phyloP scores from a whole-genome alignment of 495 filamentous ascomycete species.

The Penicillium silybi region DNA sequence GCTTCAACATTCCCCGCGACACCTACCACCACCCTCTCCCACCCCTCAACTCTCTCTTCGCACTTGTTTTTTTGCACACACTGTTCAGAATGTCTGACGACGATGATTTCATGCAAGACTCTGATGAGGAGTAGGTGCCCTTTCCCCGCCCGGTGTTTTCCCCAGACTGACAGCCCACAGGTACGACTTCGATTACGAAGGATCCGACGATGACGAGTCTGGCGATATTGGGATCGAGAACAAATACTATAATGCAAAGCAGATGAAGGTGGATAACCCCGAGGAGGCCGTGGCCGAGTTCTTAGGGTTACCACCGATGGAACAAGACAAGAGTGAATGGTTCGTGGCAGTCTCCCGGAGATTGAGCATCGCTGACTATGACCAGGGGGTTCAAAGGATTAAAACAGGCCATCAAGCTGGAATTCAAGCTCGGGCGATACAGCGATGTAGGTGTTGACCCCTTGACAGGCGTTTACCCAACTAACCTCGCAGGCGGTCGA shows the following conservation, averaged over 20 bases:
- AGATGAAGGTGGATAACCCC: conserved; percentile 82
- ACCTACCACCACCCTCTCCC: neutral
- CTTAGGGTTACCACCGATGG: conserved; percentile 74
- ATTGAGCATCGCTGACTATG: conserved; percentile 15
- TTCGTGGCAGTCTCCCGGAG: conserved; percentile 23
- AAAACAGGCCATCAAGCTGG: conserved; percentile 96
- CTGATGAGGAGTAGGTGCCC: conserved; percentile 73
- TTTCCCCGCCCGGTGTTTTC: conserved; percentile 6
- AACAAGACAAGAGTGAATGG: conserved; percentile 93
- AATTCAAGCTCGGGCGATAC: conserved; percentile 84
- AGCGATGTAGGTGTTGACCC: conserved; percentile 58
- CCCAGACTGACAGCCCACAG: conserved; percentile 36
- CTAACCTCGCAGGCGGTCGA: conserved; percentile 69
- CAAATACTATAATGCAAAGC: conserved; percentile 99
- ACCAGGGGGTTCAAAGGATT: conserved; percentile 89
- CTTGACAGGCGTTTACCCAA: neutral
- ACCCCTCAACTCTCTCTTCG: neutral
- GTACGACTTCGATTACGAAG: conserved; percentile 97
- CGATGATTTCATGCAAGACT: conserved; percentile 98
- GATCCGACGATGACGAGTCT: conserved; percentile 81
- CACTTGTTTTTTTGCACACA: neutral
- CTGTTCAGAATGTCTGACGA: conserved; percentile 77
- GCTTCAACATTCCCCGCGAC: conserved; percentile 11
- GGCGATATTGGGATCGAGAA: conserved; percentile 96
- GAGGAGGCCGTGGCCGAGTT: conserved; percentile 92